A percentile compares a stretch with the other conserved stretches of the same genome.
Evolutionary conservation across 1,139 yeast species (phyloP).

Genomic region (Blastobotrys aristatus): DNA sequence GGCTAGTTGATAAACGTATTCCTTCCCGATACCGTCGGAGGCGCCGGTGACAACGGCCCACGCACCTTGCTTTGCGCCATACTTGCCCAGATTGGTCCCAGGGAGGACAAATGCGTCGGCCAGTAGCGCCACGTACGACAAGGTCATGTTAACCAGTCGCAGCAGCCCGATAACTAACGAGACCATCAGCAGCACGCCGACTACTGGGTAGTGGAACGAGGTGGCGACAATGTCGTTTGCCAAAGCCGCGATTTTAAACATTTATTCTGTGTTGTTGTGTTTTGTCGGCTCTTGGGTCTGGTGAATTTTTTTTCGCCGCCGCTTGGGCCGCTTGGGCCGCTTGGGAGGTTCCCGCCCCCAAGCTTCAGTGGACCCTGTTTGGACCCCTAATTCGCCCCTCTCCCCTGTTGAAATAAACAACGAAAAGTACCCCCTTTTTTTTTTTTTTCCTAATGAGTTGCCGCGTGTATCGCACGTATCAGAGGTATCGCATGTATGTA

Average conservation of each 20-base stretch:
- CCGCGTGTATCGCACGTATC: too few species aligned
- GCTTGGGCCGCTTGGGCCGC: not conserved
- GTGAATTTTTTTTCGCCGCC: too few species aligned
- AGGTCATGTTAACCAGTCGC: constrained; percentile 41
- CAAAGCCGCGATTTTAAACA: not conserved
- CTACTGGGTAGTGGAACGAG: constrained; percentile 15
- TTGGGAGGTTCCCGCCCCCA: too few species aligned
- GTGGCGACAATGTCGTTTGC: constrained; percentile 12
- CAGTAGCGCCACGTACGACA: constrained; percentile 43
- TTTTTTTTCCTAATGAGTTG: too few species aligned
- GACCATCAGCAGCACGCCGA: constrained; percentile 17
- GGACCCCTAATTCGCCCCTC: too few species aligned
- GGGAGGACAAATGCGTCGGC: constrained; percentile 63
- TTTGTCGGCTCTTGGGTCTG: too few species aligned
- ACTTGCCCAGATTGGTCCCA: constrained; percentile 54
- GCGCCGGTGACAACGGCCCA: constrained; percentile 98
- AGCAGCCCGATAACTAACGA: constrained; percentile 43
- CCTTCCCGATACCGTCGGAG: constrained; percentile 96
- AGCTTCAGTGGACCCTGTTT: too few species aligned
- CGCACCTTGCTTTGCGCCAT: constrained; percentile 59
- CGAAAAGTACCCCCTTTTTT: too few species aligned
- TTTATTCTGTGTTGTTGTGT: too few species aligned
- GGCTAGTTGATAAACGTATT: constrained; percentile 82
- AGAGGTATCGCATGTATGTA: too few species aligned
- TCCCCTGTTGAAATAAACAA: too few species aligned